Conservation (phyloP, 345 rosid species). For the Ceriops zippeliana region DNA sequence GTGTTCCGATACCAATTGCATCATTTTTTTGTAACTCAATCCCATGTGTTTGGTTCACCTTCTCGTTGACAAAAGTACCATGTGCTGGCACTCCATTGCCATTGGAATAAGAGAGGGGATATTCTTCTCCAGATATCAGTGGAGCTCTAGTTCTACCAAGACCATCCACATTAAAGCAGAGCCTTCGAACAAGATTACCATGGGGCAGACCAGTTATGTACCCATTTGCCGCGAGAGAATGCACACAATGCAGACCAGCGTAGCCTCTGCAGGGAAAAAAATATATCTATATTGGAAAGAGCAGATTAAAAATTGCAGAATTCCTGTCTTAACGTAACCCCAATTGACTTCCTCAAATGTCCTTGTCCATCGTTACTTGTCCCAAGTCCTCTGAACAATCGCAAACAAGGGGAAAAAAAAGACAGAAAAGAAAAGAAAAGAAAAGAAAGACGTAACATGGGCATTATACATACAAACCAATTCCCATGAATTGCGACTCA, state of each 20-base stretch:
- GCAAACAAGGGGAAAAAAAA: background rate
- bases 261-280: constrained; percentile 16
- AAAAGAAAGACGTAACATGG: background rate
- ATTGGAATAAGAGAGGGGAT: constrained; percentile 34
- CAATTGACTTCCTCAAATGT: too few relatives aligned
- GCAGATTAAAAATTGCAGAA: background rate
- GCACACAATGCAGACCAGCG: constrained; percentile 20
- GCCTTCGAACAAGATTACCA: constrained; percentile 15
- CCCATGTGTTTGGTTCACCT: constrained; percentile 20
- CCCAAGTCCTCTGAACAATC: too few relatives aligned
- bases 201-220: constrained; percentile 5
- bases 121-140: constrained; percentile 51
- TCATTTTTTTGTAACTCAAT: constrained; percentile 39
- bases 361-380: too few relatives aligned
- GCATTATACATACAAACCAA: background rate
- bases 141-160: constrained; percentile 36
- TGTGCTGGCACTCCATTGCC: constrained; percentile 31
- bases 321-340: background rate
- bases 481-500: background rate
- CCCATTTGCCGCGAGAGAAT: constrained; percentile 20
- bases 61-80: constrained; percentile 10
- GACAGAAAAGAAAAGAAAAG: background rate
- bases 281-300: background rate
- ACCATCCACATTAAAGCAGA: constrained; percentile 27
- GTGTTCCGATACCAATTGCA: constrained; percentile 31